phyloP scores from a whole-genome alignment of 352 stramenopile species.

The Plasmopara halstedii region DNA sequence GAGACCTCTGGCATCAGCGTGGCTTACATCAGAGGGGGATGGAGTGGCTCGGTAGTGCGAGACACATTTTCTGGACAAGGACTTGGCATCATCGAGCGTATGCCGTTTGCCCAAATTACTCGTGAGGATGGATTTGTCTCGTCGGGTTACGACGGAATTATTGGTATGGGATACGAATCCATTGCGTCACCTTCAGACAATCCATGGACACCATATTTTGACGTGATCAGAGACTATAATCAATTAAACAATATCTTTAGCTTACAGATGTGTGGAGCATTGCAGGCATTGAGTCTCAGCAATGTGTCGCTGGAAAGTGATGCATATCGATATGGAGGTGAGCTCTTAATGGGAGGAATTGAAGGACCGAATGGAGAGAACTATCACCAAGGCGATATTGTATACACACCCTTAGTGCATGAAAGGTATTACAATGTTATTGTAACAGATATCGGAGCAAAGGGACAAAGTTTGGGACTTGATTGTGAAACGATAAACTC shows the following conservation, averaged over 20 bases:
- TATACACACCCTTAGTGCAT: constrained; percentile 71
- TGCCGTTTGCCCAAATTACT: constrained; percentile 58
- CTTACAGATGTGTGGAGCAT: constrained; percentile 64
- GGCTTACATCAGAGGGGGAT: constrained; percentile 69
- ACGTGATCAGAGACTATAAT: constrained; percentile 30
- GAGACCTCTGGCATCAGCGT: constrained; percentile 41
- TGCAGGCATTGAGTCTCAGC: constrained; percentile 49
- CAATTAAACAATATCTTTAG: constrained; percentile 53
- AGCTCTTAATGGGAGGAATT: constrained; percentile 54
- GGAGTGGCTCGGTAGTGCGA: constrained; percentile 51
- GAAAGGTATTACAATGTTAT: constrained; percentile 76
- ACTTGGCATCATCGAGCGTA: constrained; percentile 32
- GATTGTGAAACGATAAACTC: constrained; percentile 66
- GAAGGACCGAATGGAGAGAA: constrained; percentile 33
- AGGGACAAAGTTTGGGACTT: constrained; percentile 32
- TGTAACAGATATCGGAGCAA: constrained; percentile 56
- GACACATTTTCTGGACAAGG: constrained; percentile 63
- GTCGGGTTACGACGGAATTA: constrained; percentile 65
- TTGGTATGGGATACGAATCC: constrained; percentile 50
- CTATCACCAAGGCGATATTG: constrained; percentile 53
- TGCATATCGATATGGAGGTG: constrained; percentile 42
- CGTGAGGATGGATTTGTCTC: constrained; percentile 61
- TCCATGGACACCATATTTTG: constrained; percentile 53
- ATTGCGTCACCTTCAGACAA: constrained; percentile 50
- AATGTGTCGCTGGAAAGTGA: constrained; percentile 28